Evolutionary conservation across 768 basidiomycete species (phyloP).

Genomic region (Cystobasidium ongulense): DNA sequence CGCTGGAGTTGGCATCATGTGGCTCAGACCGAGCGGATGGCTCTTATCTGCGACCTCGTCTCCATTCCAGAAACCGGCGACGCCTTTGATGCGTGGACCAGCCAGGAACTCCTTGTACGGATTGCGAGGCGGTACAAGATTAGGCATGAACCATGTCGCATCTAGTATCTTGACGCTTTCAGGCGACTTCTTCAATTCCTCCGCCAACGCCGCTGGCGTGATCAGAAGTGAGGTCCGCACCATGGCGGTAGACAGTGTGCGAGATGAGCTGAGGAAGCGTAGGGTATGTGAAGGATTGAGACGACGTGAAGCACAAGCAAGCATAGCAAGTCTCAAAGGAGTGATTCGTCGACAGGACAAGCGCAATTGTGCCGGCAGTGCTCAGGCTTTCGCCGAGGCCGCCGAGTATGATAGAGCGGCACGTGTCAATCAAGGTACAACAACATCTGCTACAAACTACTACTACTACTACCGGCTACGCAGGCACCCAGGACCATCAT

Average conservation of each 20-base stretch:
- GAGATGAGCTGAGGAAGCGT: neutral
- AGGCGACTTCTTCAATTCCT: constrained; percentile 38
- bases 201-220: constrained; percentile 18
- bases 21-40: constrained; percentile 68
- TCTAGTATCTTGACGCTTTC: constrained; percentile 51
- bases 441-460: too few species aligned
- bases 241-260: neutral
- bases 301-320: neutral
- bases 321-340: neutral
- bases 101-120: constrained; percentile 57
- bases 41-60: constrained; percentile 55
- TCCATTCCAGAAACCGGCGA: constrained; percentile 66
- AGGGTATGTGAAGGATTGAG: neutral
- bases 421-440: too few species aligned
- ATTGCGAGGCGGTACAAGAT: constrained; percentile 55
- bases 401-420: too few species aligned
- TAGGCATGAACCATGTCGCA: constrained; percentile 92
- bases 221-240: neutral
- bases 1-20: constrained; percentile 77
- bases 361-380: too few species aligned
- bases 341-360: neutral
- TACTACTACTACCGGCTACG: too few species aligned
- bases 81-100: constrained; percentile 33
- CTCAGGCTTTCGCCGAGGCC: too few species aligned
- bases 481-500: too few species aligned